Evolutionary conservation across 331 rosid species (phyloP), one percentile per base, ranked within the genome.

Genomic region (Phaseolus coccineus): DNA sequence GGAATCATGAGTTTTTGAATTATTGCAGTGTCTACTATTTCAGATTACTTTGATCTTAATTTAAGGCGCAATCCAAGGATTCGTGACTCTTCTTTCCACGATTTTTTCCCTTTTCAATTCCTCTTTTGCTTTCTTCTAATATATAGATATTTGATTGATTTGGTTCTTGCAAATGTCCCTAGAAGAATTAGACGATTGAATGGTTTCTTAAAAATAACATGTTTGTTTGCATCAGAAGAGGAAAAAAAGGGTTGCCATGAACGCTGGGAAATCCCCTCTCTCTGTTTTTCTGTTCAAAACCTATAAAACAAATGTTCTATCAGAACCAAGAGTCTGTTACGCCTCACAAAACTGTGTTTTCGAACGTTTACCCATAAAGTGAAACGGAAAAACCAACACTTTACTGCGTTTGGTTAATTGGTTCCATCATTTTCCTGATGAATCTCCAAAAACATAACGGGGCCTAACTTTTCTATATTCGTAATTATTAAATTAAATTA

Each of bases 11-110:
- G 63, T 58, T 31, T 51, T 44, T 44, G 61, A 48, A 55, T 68
- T 33, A 22, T 83, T 48, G 5, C 56, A 62, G 61, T 74, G 77
- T 56, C 66, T 46, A 55, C 56, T 62, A 16, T 62, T 67, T 72
- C 46, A 25, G 24, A 73, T 81, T 64, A 52, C 61, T 68, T 82
- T 51, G 42, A 24, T 80, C 84, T 56, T 77, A 71, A 83, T 82
- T 85, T 8, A 40, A 42, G 82, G 88, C 90, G 82, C 73, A 87
- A 85, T 84, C 72, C 56, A 80, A 63, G 91, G 90, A 42, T 59
- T 39, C 4, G 8, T 47, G 72, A 33, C 30, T 63, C 58, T 33
- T 28, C 63, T 78, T 40, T 61, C 15, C 46, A n/a, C n/a, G 12
- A 31, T 64, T 16, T 30, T 8, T 9, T 9, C 35, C 40, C 46